Percentiles rank a stretch among this genome's conserved stretches.
These are phyloP conservation scores for Cystofilobasidium ferigula DNA, from an alignment of 768 basidiomycete genomes.

Conservation along the genomic window DNA sequence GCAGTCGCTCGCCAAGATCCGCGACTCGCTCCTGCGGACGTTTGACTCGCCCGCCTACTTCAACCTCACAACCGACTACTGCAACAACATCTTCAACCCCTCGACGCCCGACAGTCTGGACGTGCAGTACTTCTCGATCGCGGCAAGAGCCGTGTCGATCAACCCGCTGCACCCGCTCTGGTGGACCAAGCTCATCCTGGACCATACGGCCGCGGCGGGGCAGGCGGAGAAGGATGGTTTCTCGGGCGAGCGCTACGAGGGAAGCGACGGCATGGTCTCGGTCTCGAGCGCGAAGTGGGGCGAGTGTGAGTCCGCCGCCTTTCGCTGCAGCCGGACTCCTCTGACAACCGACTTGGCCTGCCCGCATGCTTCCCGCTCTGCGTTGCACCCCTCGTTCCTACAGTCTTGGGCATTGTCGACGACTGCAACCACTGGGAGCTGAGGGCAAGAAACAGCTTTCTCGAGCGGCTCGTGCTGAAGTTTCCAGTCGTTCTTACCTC, in stretches of 20 bases:
- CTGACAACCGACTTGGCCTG: background rate
- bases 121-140: slow-evolving; percentile 90
- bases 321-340: background rate
- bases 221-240: slow-evolving; percentile 38
- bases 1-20: slow-evolving; percentile 45
- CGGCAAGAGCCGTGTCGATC: slow-evolving; percentile 53
- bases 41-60: slow-evolving; percentile 95
- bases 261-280: slow-evolving; percentile 85
- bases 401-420: slow-evolving; percentile 68
- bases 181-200: slow-evolving; percentile 88
- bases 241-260: slow-evolving; percentile 41
- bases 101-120: slow-evolving; percentile 52
- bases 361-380: background rate
- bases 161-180: slow-evolving; percentile 69
- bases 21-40: slow-evolving; percentile 71
- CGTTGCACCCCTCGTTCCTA: background rate
- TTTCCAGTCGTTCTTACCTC: slow-evolving; percentile 12
- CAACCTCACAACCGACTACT: slow-evolving; percentile 74
- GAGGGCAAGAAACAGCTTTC: slow-evolving; percentile 42
- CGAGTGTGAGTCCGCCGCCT: slow-evolving; percentile 44
- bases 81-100: slow-evolving; percentile 42
- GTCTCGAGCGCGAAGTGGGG: slow-evolving; percentile 86
- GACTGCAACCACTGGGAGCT: slow-evolving; percentile 95
- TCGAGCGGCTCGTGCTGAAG: slow-evolving; percentile 9
- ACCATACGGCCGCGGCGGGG: slow-evolving; percentile 63